phyloP scores from a whole-genome alignment of 352 stramenopile species.

The Thalassiosira livingstoniorum region DNA sequence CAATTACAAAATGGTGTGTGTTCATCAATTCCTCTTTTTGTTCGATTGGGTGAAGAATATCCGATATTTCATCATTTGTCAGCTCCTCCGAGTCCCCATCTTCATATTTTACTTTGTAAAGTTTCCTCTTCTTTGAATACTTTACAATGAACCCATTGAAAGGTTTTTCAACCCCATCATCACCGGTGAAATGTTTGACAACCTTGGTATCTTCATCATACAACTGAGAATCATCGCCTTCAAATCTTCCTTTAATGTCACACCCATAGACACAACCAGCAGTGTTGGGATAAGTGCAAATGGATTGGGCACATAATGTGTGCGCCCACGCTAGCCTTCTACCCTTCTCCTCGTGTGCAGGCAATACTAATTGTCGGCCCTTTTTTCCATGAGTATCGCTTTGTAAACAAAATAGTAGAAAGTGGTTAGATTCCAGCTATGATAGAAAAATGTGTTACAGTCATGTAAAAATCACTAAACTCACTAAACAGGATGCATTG shows the following conservation, averaged over 20 bases:
- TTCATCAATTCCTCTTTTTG: no score
- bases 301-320: slow-evolving; percentile 5
- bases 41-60: no score
- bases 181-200: no score
- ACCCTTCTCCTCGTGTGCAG: background rate
- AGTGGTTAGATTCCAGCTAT: no score
- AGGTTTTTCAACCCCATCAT: slow-evolving; percentile 10
- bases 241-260: slow-evolving; percentile 10
- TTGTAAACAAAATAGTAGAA: no score
- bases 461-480: no score
- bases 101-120: no score
- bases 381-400: background rate
- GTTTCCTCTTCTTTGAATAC: slow-evolving; percentile 17
- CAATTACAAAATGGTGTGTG: slow-evolving; percentile 29
- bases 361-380: slow-evolving; percentile 2
- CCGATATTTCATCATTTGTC: no score
- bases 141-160: background rate
- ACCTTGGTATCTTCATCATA: no score
- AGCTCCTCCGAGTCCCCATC: no score
- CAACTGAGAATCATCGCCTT: slow-evolving; percentile 15
- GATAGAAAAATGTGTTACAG: no score
- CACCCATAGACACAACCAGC: slow-evolving; percentile 10
- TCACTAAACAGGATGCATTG: slow-evolving; percentile 31
- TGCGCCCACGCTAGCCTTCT: slow-evolving; percentile 9
- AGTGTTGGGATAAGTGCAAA: slow-evolving; percentile 3